Base-by-base conservation (phyloP, 225 moss, liverwort and hornwort species). In the Polytrichum formosum region DNA sequence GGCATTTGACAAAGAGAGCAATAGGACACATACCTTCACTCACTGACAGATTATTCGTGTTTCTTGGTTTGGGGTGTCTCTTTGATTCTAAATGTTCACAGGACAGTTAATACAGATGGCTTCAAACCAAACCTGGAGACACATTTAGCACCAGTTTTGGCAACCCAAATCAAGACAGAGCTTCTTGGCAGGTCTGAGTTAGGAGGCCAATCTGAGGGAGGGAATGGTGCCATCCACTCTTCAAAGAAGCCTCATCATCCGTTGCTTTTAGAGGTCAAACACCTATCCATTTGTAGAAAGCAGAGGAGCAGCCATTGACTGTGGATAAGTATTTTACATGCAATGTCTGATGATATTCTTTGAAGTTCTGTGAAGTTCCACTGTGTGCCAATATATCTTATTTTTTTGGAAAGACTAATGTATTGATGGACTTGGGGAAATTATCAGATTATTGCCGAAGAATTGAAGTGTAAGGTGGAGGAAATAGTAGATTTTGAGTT, bases 401-500 rank as follows among this genome's bases (percentile, higher is more conserved):
- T 46, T 46, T 13, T 13, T 46, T 13, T 13, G 46, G 46, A 46
- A 16, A 4, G 46, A 20, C 25, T 69, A 6, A 20, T 17, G 5
- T 53, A 59, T 21, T 59, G n/a, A 22, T 23, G 59, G 21, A 7
- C 3, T 4, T 46, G 46, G 46, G 26, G 2, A 63, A 0, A 17
- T 63, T 65, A 81, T 73, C 91, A 93, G 91, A 81, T 93, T 54
- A 78, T 93, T 74, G 91, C 93, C 67, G 91, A 91, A 69, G 81
- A 91, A 76, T 67, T 93, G 81, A 75, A 83, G 53, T 93, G 93
- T 74, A 70, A 79, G 16, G 87, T 83, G 63, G 87, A 91, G 79
- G 93, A 93, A 67, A 93, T 93, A 69, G 87, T 91, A 70, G 93
- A 93, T 70, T 93, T 93, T 82, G 93, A 93, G 75, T 73, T 93